Conservation (phyloP, 768 basidiomycete genomes). For the Leucosporidium scottii region DNA sequence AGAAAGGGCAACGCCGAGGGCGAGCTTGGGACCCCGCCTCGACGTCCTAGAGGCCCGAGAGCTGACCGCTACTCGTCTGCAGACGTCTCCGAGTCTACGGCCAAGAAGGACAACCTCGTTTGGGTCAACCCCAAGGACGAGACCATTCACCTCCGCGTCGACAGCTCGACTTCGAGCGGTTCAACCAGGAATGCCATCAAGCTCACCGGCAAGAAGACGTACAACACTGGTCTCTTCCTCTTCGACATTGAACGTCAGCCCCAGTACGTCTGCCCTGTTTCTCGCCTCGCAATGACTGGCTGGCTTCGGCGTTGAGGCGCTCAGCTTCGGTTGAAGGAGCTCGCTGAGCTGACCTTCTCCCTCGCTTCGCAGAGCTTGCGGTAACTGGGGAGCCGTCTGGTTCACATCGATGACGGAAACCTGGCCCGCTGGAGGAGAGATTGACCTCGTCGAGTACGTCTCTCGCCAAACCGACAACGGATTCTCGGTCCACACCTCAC, state of each 20-base stretch:
- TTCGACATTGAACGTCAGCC: slow-evolving; percentile 16
- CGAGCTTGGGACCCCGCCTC: background rate
- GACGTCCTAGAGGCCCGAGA: too few species aligned
- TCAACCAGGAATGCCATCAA: background rate
- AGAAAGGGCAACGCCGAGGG: too few species aligned
- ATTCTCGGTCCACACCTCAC: too few species aligned
- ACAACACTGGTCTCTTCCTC: slow-evolving; percentile 11
- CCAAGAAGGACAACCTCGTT: slow-evolving; percentile 8
- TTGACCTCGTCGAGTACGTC: too few species aligned
- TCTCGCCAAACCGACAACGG: too few species aligned
- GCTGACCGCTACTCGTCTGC: background rate
- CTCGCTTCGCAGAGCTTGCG: too few species aligned
- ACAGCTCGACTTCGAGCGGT: background rate
- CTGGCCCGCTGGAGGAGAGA: too few species aligned
- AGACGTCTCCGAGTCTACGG: slow-evolving; percentile 11
- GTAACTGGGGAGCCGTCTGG: too few species aligned
- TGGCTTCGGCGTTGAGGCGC: too few species aligned
- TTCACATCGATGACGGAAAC: too few species aligned
- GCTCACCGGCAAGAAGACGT: slow-evolving; percentile 10
- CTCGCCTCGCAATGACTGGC: too few species aligned
- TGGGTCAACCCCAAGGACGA: slow-evolving; percentile 14
- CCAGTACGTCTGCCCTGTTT: background rate
- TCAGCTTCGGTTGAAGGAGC: background rate
- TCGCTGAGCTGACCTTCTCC: background rate
- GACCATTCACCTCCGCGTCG: slow-evolving; percentile 13